Base-by-base conservation (phyloP, 768 basidiomycete genomes). In the Pulveroboletus sp. region DNA sequence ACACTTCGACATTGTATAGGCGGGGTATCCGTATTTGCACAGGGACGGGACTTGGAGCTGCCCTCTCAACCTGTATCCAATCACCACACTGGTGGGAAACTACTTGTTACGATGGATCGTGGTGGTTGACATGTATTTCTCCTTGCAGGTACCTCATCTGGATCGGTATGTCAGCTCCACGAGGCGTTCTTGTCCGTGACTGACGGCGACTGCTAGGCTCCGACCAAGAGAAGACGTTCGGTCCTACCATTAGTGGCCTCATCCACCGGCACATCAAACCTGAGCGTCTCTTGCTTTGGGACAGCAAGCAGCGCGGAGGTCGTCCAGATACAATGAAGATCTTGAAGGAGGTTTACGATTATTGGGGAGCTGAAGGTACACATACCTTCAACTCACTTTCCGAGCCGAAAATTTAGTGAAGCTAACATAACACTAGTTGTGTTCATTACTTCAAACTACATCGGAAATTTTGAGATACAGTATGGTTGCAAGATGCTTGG, bases 191-290 rank as follows among this genome's bases (percentile, higher is more conserved):
- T 24, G 35, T 42, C n/a, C 28, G 54, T 38, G 33, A 35, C 52
- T 60, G 8, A 61, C 45, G 33, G 43, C 49, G 6, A 50, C n/a
- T 60, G 35, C 47, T 57, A 81, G 85, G 85, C 46, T 86, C 84
- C 49, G 86, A 89, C 61, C 86, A 89, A 67, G 86, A 86, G 66
- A 87, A 84, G 70, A 89, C 87, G 2, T 90, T 91, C 58, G 89
- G 89, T 3, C 82, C 85, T 21, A 89, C 86, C 17, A 86, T 90
- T 54, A 80, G 78, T 54, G 80, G 80, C 28, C 75, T 90, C 46
- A 89, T 90, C 57, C 78, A 80, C 57, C 76, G 78, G 54, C 78
- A 88, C 62, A 71, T 90, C 39, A 83, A 76, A 55, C 85, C 86
- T 27, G 86, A 89, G 63, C 83, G 87, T 30, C 73, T 83, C 40